A percentile compares a stretch with the other conserved stretches of the same genome.
Conservation (phyloP, 768 basidiomycete species). For the Coprinopsis cinerea region DNA sequence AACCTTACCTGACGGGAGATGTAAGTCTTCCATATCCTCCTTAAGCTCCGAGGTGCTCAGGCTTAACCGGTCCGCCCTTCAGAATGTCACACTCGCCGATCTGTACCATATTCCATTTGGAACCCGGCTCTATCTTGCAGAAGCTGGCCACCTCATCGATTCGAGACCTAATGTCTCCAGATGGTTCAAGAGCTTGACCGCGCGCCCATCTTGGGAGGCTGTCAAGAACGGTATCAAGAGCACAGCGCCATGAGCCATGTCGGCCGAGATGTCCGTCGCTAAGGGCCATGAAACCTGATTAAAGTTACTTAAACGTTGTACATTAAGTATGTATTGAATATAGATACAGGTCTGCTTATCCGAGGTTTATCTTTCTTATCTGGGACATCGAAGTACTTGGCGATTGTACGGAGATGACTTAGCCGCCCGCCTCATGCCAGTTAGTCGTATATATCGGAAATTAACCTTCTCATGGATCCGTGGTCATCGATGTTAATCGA, state of each 20-base stretch:
- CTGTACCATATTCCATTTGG: slow-evolving; percentile 38
- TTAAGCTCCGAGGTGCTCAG: neutral
- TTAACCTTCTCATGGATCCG: no score
- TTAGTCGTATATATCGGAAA: no score
- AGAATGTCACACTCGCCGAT: slow-evolving; percentile 42
- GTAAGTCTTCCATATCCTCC: slow-evolving; percentile 14
- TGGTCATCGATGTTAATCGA: no score
- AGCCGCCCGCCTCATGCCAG: no score
- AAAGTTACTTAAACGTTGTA: neutral
- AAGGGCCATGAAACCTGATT: no score
- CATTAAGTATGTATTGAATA: neutral
- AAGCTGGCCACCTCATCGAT: slow-evolving; percentile 22
- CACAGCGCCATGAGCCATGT: no score
- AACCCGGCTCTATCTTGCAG: slow-evolving; percentile 16
- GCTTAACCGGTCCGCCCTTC: neutral
- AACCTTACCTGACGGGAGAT: slow-evolving; percentile 42
- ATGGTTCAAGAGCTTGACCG: slow-evolving; percentile 47
- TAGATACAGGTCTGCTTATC: no score
- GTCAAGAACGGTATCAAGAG: slow-evolving; percentile 24
- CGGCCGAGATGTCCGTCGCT: no score
- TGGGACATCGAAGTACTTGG: no score
- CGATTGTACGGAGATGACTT: no score
- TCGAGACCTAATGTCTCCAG: slow-evolving; percentile 39
- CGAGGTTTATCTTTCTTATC: no score
- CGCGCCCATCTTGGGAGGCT: slow-evolving; percentile 40